Percentiles rank a stretch among this genome's conserved stretches.
phyloP scores from a whole-genome alignment of 108 stramenopile genomes.

The Skeletonema menzelii region DNA sequence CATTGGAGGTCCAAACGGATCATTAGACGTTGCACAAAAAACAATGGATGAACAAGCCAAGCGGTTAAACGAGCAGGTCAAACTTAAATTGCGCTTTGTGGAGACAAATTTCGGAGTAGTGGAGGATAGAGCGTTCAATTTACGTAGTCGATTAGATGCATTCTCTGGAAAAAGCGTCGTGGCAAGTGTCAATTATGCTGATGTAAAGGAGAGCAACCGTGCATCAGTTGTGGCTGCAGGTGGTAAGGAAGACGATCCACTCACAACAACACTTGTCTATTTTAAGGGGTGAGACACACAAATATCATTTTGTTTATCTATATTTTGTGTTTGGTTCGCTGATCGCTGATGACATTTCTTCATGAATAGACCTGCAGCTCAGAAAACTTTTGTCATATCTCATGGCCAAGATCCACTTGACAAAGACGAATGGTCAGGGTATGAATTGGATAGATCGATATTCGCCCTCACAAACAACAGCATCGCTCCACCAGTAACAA shows the following conservation, averaged over 20 bases:
- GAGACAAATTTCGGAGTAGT: slow-evolving; percentile 69
- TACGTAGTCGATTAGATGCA: slow-evolving; percentile 58
- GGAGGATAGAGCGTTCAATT: slow-evolving; percentile 77
- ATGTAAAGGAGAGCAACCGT: slow-evolving; percentile 74
- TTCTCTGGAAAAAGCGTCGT: slow-evolving; percentile 79
- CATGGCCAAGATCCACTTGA: slow-evolving; percentile 51
- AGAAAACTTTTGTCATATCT: slow-evolving; percentile 72
- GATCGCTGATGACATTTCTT: too few species aligned
- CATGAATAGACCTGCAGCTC: slow-evolving; percentile 83
- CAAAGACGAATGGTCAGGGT: slow-evolving; percentile 58
- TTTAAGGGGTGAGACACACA: too few species aligned
- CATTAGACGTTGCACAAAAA: slow-evolving; percentile 53
- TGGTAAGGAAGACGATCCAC: slow-evolving; percentile 66
- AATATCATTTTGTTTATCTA: too few species aligned
- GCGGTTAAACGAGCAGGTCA: slow-evolving; percentile 45
- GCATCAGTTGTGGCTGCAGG: slow-evolving; percentile 62
- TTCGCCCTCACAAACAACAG: slow-evolving; percentile 86
- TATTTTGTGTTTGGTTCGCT: too few species aligned
- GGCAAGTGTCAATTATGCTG: slow-evolving; percentile 75
- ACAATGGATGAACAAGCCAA: slow-evolving; percentile 58
- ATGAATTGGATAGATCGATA: slow-evolving; percentile 74
- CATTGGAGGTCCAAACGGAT: slow-evolving; percentile 75
- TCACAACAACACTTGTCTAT: slow-evolving; percentile 71
- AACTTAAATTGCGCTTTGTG: slow-evolving; percentile 42
- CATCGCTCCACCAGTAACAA: slow-evolving; percentile 81